Conservation (phyloP, 2,329 filamentous ascomycete genomes). For the Sclerotinia sclerotiorum region DNA sequence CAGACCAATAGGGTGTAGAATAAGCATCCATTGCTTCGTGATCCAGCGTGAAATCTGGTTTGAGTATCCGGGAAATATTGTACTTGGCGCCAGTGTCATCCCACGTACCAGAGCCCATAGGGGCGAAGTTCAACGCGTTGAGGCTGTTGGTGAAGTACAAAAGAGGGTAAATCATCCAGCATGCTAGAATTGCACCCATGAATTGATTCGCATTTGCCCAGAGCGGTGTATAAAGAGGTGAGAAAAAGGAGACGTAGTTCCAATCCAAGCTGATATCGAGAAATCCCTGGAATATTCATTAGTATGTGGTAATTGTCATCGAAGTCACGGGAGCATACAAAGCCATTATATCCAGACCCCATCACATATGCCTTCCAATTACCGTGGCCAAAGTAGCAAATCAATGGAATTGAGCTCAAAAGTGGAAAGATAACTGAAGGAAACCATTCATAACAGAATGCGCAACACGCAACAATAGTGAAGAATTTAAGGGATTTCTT, state of each 20-base stretch:
- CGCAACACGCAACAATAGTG: conserved; percentile 33
- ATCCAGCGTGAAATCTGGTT: conserved; percentile 40
- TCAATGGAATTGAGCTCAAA: conserved; percentile 51
- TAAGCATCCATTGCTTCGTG: conserved; percentile 32
- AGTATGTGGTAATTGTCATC: neutral
- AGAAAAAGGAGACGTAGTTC: conserved; percentile 43
- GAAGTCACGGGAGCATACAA: neutral
- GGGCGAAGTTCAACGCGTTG: conserved; percentile 45
- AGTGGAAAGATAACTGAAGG: conserved; percentile 24
- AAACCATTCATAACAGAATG: conserved; percentile 24
- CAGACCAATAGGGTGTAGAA: conserved; percentile 40
- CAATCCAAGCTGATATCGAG: conserved; percentile 46
- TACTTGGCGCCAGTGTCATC: conserved; percentile 67
- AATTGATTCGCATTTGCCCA: conserved; percentile 40
- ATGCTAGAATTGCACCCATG: conserved; percentile 39
- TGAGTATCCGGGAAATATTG: conserved; percentile 63
- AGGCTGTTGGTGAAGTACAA: conserved; percentile 48
- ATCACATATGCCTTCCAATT: conserved; percentile 51
- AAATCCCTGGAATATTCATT: conserved; percentile 29
- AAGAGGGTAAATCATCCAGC: conserved; percentile 41
- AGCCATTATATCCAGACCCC: conserved; percentile 45
- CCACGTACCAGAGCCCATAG: conserved; percentile 48
- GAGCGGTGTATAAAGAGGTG: conserved; percentile 37
- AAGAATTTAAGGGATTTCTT: conserved; percentile 42
- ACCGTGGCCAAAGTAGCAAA: conserved; percentile 49